Conservation (phyloP, 169 alveolate genomes). For the Theileria annulata region DNA sequence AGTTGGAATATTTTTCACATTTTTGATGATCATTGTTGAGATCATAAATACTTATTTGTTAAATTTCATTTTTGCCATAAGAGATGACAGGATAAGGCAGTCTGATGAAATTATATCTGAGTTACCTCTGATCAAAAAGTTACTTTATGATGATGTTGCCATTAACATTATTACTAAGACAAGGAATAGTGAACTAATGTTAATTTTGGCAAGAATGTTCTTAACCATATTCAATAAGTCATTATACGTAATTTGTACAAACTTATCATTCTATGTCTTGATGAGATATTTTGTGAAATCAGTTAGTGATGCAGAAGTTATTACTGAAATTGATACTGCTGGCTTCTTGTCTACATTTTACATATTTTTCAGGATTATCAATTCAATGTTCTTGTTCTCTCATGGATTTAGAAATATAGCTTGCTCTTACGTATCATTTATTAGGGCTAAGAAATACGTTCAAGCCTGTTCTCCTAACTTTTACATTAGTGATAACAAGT, state of each 20-base stretch:
- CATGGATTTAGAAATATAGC: constrained; percentile 14
- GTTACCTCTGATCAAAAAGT: not conserved
- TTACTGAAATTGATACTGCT: constrained; percentile 18
- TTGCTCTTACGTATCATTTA: constrained; percentile 12
- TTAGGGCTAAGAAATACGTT: constrained; percentile 21
- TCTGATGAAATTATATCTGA: constrained; percentile 13
- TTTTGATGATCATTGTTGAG: constrained; percentile 16
- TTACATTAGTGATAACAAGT: constrained; percentile 17
- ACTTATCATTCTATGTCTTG: constrained; percentile 18
- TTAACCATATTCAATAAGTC: constrained; percentile 23
- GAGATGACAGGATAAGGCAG: constrained; percentile 36
- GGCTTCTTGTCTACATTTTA: constrained; percentile 33
- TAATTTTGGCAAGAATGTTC: constrained; percentile 18
- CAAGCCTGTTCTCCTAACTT: constrained; percentile 47
- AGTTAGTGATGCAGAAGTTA: not conserved
- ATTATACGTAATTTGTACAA: not conserved
- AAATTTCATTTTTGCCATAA: constrained; percentile 11
- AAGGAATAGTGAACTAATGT: constrained; percentile 36
- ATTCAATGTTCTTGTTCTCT: constrained; percentile 24
- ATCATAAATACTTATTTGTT: constrained; percentile 13
- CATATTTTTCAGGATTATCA: constrained; percentile 18
- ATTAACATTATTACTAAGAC: constrained; percentile 19
- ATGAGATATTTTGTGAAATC: constrained; percentile 22
- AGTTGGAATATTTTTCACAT: not conserved
- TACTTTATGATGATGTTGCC: constrained; percentile 42